A percentile compares a stretch with the other conserved stretches of the same genome.
Evolutionary conservation across 441 rosid genomes (phyloP).

Genomic region (Codiaeum variegatum): DNA sequence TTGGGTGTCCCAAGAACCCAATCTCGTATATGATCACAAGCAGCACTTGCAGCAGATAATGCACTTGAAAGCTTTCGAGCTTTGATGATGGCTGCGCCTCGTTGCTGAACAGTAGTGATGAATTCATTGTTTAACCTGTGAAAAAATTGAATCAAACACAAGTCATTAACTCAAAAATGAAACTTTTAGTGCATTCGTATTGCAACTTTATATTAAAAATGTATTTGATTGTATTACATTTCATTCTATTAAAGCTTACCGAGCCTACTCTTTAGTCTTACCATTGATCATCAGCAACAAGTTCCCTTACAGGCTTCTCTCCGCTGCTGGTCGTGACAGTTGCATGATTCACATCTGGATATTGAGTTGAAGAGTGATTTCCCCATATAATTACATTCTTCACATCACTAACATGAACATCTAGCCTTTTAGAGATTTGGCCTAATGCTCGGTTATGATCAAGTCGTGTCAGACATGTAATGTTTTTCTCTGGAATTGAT

Average conservation of each 20-base stretch:
- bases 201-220: too few relatives aligned
- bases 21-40: slow-evolving; percentile 76
- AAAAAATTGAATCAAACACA: not conserved
- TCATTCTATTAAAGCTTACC: too few relatives aligned
- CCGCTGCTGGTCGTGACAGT: slow-evolving; percentile 36
- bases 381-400: slow-evolving; percentile 86
- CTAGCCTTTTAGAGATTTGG: slow-evolving; percentile 56
- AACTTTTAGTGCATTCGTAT: too few relatives aligned
- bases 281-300: slow-evolving; percentile 56
- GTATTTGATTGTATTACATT: too few relatives aligned
- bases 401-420: slow-evolving; percentile 52
- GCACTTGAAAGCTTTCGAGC: slow-evolving; percentile 73
- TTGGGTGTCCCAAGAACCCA: slow-evolving; percentile 78
- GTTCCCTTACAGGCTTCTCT: slow-evolving; percentile 42
- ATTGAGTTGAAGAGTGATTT: slow-evolving; percentile 84
- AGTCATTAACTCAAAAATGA: not conserved
- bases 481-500: slow-evolving; percentile 70
- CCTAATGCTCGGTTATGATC: slow-evolving; percentile 83
- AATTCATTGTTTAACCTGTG: slow-evolving; percentile 53
- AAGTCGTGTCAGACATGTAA: slow-evolving; percentile 73
- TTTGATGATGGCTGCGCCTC: slow-evolving; percentile 62
- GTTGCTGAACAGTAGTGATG: slow-evolving; percentile 54
- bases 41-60: slow-evolving; percentile 73
- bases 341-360: slow-evolving; percentile 78
- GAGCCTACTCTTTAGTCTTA: too few relatives aligned